Percentiles rank a stretch among this genome's conserved stretches.
Conservation (phyloP, 1,139 yeast species). For the Hemisphaericaspora subhashii region DNA sequence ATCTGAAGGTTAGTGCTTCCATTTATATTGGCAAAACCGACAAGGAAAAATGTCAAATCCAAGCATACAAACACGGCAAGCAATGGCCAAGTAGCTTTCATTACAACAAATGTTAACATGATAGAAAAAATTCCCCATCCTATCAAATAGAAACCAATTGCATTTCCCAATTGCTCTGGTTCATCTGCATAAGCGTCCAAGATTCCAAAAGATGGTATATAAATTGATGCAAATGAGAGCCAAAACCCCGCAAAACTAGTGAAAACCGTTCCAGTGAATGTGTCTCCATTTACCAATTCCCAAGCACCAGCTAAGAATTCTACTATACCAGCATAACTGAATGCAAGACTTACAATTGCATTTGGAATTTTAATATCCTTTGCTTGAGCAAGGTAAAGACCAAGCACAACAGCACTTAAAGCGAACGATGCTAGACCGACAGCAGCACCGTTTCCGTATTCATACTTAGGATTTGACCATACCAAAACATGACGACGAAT, state of each 20-base stretch:
- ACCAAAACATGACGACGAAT: conserved; percentile 25
- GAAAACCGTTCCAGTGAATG: conserved; percentile 39
- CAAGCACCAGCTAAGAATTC: conserved; percentile 46
- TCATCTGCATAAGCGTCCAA: conserved; percentile 27
- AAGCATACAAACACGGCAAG: conserved; percentile 48
- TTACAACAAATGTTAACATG: conserved; percentile 28
- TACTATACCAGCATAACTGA: conserved; percentile 49
- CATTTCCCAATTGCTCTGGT: conserved; percentile 27
- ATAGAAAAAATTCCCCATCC: conserved; percentile 41
- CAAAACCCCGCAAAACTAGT: conserved; percentile 40
- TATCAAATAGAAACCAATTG: conserved; percentile 33
- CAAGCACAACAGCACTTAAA: conserved; percentile 33
- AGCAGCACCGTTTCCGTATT: conserved; percentile 61
- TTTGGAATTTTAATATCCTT: conserved; percentile 51
- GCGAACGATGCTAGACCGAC: conserved; percentile 58
- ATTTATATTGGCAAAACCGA: conserved; percentile 52
- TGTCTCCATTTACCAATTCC: conserved; percentile 38
- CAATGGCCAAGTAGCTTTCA: conserved; percentile 41
- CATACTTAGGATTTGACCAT: conserved; percentile 4
- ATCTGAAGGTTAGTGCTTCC: conserved; percentile 40
- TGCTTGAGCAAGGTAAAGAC: conserved; percentile 52
- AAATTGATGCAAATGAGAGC: conserved; percentile 37
- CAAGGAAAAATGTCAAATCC: conserved; percentile 47
- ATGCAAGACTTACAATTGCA: conserved; percentile 47
- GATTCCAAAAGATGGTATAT: conserved; percentile 33